A percentile compares a stretch with the other conserved stretches of the same genome.
Conservation (phyloP, 176 grass and related monocot genomes). For the Panicum miliaceum region DNA sequence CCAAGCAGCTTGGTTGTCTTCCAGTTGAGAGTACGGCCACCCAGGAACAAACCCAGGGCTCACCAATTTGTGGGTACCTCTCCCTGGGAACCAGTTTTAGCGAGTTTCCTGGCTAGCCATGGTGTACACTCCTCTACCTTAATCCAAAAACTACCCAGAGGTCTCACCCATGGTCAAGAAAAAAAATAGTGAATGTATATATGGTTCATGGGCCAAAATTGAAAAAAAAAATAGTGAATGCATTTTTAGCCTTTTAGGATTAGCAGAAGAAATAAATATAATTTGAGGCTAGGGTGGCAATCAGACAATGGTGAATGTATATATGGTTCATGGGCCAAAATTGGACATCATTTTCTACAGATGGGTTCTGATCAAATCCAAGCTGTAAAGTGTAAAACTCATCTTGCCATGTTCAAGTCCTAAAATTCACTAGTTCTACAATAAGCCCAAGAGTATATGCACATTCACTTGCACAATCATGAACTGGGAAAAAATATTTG, state of each 20-base stretch:
- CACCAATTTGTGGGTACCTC: background rate
- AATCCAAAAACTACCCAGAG: background rate
- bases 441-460: background rate
- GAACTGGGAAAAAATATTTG: background rate
- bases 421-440: background rate
- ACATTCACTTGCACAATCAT: background rate
- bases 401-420: background rate
- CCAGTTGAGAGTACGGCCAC: background rate
- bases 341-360: background rate
- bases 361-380: constrained; percentile 12
- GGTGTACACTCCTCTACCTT: background rate
- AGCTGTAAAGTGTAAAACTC: background rate
- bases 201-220: too few relatives aligned
- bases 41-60: background rate
- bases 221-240: background rate
- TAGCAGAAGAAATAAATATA: background rate
- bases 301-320: background rate
- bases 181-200: too few relatives aligned
- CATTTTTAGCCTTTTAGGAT: background rate
- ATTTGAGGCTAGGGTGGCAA: background rate
- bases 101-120: background rate
- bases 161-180: background rate
- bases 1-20: background rate
- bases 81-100: background rate
- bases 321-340: background rate